These are phyloP conservation scores for Balamuthia mandrillaris DNA, from an alignment of 208 protist species.

Conservation along the genomic window DNA sequence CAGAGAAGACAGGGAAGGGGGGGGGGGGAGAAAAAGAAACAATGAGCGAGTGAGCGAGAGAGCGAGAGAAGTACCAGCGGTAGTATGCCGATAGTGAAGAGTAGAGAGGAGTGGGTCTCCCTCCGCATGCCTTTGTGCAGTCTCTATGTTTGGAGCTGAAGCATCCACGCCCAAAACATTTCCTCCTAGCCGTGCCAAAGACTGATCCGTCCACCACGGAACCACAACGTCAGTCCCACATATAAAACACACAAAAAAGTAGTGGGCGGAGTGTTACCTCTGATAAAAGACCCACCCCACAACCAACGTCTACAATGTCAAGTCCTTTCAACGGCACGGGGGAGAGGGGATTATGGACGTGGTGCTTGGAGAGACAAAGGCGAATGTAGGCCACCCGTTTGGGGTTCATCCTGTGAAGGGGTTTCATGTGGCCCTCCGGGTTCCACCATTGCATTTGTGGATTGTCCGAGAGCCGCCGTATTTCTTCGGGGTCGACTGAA, in stretches of 20 bases:
- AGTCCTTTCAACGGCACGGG: conserved; percentile 58
- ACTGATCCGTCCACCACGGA: background rate
- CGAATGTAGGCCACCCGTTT: conserved; percentile 81
- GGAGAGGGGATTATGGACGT: background rate
- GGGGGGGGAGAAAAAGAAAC: background rate
- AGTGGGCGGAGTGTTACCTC: conserved; percentile 68
- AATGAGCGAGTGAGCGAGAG: background rate
- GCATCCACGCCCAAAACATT: conserved; percentile 85
- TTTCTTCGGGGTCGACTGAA: background rate
- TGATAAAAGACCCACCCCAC: conserved; percentile 82
- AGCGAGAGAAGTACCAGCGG: background rate
- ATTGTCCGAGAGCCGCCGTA: background rate
- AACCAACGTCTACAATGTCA: conserved; percentile 84
- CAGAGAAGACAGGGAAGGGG: background rate
- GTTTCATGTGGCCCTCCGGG: conserved; percentile 77
- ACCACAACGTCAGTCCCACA: background rate
- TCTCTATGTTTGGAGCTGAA: conserved; percentile 77
- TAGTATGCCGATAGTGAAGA: conserved; percentile 29
- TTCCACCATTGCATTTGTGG: conserved; percentile 77
- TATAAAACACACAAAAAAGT: background rate
- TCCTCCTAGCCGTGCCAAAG: conserved; percentile 79
- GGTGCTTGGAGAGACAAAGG: conserved; percentile 44
- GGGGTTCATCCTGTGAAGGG: conserved; percentile 87
- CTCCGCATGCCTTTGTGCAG: conserved; percentile 71
- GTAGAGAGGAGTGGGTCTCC: conserved; percentile 45